Conservation (phyloP, 2,329 filamentous ascomycete genomes). For the Diplodia scrobiculata region DNA sequence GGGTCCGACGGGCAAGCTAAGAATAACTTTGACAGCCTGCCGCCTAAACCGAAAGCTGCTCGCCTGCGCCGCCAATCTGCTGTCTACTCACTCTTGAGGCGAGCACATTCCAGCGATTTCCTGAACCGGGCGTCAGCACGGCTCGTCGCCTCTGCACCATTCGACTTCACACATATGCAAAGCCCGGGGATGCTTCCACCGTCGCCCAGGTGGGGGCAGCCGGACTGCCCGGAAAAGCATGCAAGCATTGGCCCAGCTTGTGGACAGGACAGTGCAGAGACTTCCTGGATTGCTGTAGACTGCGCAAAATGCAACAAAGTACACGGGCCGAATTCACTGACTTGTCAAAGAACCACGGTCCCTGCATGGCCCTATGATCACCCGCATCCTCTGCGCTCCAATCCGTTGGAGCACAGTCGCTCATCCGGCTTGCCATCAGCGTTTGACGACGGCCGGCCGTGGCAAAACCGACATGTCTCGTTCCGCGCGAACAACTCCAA, state of each 20-base stretch:
- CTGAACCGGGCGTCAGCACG: conserved; percentile 18
- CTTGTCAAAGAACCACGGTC: background rate
- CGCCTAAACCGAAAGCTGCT: conserved; percentile 9
- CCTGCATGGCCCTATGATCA: conserved; percentile 21
- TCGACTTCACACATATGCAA: conserved; percentile 14
- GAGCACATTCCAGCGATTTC: conserved; percentile 15
- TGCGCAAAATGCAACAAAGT: conserved; percentile 14
- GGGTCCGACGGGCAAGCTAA: background rate
- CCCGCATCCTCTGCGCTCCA: conserved; percentile 25
- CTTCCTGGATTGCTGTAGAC: conserved; percentile 20
- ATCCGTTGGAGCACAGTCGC: conserved; percentile 13
- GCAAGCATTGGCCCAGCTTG: conserved; percentile 1
- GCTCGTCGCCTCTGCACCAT: background rate
- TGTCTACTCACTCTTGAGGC: conserved; percentile 14
- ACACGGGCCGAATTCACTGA: conserved; percentile 1
- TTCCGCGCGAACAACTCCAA: background rate
- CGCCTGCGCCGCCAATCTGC: conserved; percentile 16
- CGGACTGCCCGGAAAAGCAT: background rate
- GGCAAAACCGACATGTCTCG: conserved; percentile 21
- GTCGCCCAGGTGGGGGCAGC: background rate
- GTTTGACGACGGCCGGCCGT: background rate
- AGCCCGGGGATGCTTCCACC: background rate
- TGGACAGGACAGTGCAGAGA: background rate
- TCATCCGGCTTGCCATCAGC: background rate
- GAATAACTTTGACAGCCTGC: conserved; percentile 7